Evolutionary conservation across 2,329 filamentous ascomycete species (phyloP), one percentile per base, ranked within the genome.

Genomic region (Aspergillus latus): DNA sequence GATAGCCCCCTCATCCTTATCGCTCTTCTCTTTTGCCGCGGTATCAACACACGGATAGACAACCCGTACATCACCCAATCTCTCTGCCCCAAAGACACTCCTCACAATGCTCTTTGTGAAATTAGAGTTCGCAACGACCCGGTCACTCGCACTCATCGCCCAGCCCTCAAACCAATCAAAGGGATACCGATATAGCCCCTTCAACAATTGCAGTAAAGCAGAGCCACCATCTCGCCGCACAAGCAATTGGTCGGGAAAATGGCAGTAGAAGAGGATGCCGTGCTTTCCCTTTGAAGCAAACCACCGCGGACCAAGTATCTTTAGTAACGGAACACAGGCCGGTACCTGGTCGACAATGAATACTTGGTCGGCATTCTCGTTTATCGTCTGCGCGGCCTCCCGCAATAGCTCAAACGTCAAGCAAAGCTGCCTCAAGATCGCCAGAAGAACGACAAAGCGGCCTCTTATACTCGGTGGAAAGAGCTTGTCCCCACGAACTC

Each of bases 271-370:
- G 52, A 97, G 81, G 62, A 96, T 85, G 61, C 87, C 87, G 8
- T 77, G 74, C 26, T 81, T 81, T 11, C 80, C n/a, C 81, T 80
- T 10, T 80, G 13, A 69, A 49, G 15, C 6, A 0, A 85, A 84
- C 30, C 34, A 32, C 26, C 43, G n/a, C n/a, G 48, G 36, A 59
- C 85, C 83, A 5, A 92, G 78, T 61, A 84, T 78, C 60, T 88
- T 86, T 53, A 99, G 81, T 10, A 97, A 80, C 0, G 93, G 94
- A 3, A 97, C 82, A 49, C 92, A 92, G 11, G 92, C 92, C 64
- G 90, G 92, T 55, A 99, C 83, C 75, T 99, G 94, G 75, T 99
- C 94, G 66, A 97, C 84, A 69, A 99, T 87, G 74, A 94, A 93
- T 58, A 87, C 85, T 64, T 88, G 83, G 15, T 52, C 50, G 4